Evolutionary conservation across 140 eudicot genomes (phyloP).

Genomic region (Anethum foeniculum): DNA sequence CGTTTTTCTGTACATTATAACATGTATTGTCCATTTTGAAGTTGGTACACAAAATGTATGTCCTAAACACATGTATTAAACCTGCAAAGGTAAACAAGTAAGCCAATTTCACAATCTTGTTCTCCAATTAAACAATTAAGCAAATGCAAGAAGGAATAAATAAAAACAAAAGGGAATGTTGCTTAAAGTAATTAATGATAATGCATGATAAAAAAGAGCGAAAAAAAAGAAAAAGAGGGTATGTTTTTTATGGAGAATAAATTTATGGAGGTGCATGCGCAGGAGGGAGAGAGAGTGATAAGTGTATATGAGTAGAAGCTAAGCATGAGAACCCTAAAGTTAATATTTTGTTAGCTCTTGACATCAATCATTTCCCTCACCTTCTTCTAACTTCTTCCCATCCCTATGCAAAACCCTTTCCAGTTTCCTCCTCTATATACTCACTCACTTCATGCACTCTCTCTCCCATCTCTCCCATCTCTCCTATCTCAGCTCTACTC

Average conservation of each 20-base stretch:
- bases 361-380: slow-evolving; percentile 68
- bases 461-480: slow-evolving; percentile 7
- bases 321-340: slow-evolving; percentile 82
- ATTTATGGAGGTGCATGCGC: slow-evolving; percentile 28
- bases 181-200: not conserved
- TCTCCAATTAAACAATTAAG: not conserved
- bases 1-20: too few species aligned
- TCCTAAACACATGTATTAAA: too few species aligned
- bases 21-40: too few species aligned
- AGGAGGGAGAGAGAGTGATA: not conserved
- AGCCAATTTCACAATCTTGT: slow-evolving; percentile 24
- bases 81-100: slow-evolving; percentile 14
- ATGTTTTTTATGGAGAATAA: slow-evolving; percentile 21
- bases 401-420: slow-evolving; percentile 36
- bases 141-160: slow-evolving; percentile 23
- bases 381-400: slow-evolving; percentile 27
- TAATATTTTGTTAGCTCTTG: slow-evolving; percentile 41
- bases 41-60: too few species aligned
- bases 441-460: slow-evolving; percentile 1
- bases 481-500: slow-evolving; percentile 19
- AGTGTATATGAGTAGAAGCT: slow-evolving; percentile 50
- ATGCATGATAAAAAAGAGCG: slow-evolving; percentile 1
- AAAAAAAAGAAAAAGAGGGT: slow-evolving; percentile 8
- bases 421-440: not conserved
- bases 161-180: not conserved